Base-by-base conservation (phyloP, 106 monocot species). In the Dendrobium huoshanense region DNA sequence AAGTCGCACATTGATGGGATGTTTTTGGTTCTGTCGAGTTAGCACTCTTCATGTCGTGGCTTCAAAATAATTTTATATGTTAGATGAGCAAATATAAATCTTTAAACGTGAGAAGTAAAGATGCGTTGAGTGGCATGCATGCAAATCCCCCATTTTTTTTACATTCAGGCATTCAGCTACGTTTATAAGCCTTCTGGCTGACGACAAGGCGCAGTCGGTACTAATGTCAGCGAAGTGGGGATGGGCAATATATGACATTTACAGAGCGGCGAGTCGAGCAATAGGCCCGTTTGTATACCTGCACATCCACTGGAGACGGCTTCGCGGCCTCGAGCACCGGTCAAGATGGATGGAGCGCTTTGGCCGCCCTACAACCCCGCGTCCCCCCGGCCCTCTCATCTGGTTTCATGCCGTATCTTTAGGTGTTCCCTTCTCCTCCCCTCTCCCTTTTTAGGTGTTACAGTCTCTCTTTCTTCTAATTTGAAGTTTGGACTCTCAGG, bases 341-440 rank as follows among this genome's bases (percentile, higher is more conserved):
- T 64, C 83, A 48, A 84, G 92, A n/a, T 95, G 92, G 94, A 84
- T 84, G 59, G 92, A 94, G 82, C 91, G 94, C 41, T 81, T 92
- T 20, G 96, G 94, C 73, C 81, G 84, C 75, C 89, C 96, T 3
- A 90, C 92, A 19, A 73, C 82, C 7, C 87, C 86, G 7, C 94
- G 87, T 37, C 96, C 96, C 27, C 82, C 78, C 41, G 86, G 81
- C 24, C 83, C 84, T 56, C 92, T 99, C 49, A 77, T 99, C 61
- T 99, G 98, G 98, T 92, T 99, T 79, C 98, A 99, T 78, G 98
- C 98, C 72, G 98, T 99, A 37, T 99, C 98, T 16, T 72, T 99
- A 45, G 91, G 91, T 86, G 2, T 47, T 19, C 13, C 29, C 1
- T 47, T 25, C 3, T 19, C 19, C 58, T 24, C n/a, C 31, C 20